Base-by-base conservation (phyloP, 2,329 filamentous ascomycete genomes). In the Colletotrichum sp. region DNA sequence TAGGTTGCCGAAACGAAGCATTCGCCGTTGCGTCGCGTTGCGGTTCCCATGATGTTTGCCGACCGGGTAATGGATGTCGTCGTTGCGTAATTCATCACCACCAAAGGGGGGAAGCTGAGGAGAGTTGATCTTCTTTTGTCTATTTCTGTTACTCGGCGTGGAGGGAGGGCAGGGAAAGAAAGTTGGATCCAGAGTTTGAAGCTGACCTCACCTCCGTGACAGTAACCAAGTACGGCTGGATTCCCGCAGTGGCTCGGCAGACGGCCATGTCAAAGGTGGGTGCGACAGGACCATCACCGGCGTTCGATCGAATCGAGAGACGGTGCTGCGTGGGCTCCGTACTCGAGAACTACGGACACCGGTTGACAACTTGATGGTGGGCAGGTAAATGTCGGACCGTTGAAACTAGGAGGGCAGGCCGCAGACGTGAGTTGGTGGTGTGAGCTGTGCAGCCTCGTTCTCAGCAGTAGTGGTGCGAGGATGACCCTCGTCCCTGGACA, bases 401-500 rank as follows among this genome's bases (percentile, higher is more conserved):
- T 75, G 36, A 76, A 74, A 74, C 74, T 52, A 59, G 27, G 57
- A 39, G 70, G 39, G 39, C 39, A n/a, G 39, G 39, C 39, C 39
- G 64, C 13, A 44, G 44, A 29, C 63, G 57, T 64, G 61, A 29
- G 19, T 57, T 66, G 65, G 25, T 71, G 75, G 71, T 75, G 66
- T 74, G 75, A 75, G 66, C 71, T 67, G 66, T 77, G 75, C 75
- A 77, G 75, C 75, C 71, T 77, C 75, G 44, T 71, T 77, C 75
- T 77, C 75, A 75, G 71, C 71, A 30, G 66, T 22, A 66, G 62
- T 71, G 8, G 55, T 73, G 75, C 75, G 75, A 77, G 75, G 61
- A 52, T 77, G n/a, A 67, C 57, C 74, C 74, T 71, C 74, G 74
- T 39, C 52, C 19, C 15, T 22, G 29, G 12, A 12, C 32, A 29